Conservation (phyloP, 768 basidiomycete genomes). For the Thelephora ganbajun region DNA sequence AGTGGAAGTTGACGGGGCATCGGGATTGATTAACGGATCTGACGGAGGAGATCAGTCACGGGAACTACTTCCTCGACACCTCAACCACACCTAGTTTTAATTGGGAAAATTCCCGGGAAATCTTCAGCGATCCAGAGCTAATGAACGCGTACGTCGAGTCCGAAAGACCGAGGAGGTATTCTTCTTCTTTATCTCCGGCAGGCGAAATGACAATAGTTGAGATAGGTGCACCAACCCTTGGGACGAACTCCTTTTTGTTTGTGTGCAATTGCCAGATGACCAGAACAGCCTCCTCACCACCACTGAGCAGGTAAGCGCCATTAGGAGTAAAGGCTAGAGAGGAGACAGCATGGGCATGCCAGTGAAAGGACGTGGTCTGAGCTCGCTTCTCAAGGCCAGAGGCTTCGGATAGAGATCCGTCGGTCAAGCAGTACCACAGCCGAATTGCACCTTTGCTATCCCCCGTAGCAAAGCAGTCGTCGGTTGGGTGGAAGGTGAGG, state of each 20-base stretch:
- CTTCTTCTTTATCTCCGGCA: conserved; percentile 48
- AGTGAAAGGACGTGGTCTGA: conserved; percentile 80
- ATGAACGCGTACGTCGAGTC: conserved; percentile 77
- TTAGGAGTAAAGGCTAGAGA: conserved; percentile 79
- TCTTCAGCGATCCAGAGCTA: conserved; percentile 53
- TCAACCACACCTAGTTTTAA: conserved; percentile 56
- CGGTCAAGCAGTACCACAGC: conserved; percentile 85
- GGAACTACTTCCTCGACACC: conserved; percentile 3
- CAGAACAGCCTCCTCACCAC: conserved; percentile 91
- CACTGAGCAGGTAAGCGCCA: conserved; percentile 85
- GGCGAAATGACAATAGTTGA: conserved; percentile 49
- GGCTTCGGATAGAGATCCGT: conserved; percentile 31
- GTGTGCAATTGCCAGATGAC: conserved; percentile 93
- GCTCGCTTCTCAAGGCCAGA: conserved; percentile 64
- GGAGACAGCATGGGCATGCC: conserved; percentile 93
- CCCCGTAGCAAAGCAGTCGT: conserved; percentile 93
- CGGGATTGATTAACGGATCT: conserved; percentile 24
- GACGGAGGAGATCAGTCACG: conserved; percentile 3
- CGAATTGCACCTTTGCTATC: conserved; percentile 75
- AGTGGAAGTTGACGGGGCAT: conserved; percentile 25
- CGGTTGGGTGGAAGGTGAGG: conserved; percentile 74
- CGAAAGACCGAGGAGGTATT: conserved; percentile 70
- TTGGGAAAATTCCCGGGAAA: conserved; percentile 59
- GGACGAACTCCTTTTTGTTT: conserved; percentile 83
- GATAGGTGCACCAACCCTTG: conserved; percentile 82